Conservation (phyloP, 495 filamentous ascomycete species). For the Penicillium paradoxum region DNA sequence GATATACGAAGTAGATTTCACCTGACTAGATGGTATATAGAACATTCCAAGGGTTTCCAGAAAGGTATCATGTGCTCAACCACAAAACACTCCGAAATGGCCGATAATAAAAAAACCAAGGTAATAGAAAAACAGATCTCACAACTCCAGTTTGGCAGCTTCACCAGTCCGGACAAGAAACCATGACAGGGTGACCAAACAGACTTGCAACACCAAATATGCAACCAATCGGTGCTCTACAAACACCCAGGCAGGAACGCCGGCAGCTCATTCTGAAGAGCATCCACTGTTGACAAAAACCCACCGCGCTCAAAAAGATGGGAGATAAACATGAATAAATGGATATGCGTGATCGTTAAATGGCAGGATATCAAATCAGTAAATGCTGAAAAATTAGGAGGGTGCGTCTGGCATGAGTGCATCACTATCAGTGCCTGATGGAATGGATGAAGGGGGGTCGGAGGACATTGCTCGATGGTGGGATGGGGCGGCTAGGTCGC, state of each 20-base stretch:
- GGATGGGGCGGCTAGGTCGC: slow-evolving; percentile 6
- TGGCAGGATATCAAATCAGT: slow-evolving; percentile 14
- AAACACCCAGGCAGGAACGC: slow-evolving; percentile 8
- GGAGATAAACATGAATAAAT: slow-evolving; percentile 12
- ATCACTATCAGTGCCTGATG: slow-evolving; percentile 29
- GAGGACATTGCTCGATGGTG: slow-evolving; percentile 28
- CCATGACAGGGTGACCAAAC: slow-evolving; percentile 1
- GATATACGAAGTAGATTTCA: neutral
- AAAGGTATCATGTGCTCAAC: slow-evolving; percentile 8
- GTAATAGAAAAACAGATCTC: neutral
- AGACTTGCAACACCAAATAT: slow-evolving; percentile 20
- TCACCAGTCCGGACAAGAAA: neutral
- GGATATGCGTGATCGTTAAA: slow-evolving; percentile 27
- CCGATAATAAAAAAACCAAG: neutral
- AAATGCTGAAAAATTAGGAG: slow-evolving; percentile 18
- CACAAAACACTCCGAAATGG: slow-evolving; percentile 4
- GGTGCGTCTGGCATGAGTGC: slow-evolving; percentile 39
- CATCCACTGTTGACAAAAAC: slow-evolving; percentile 3
- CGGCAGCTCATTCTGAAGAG: slow-evolving; percentile 11
- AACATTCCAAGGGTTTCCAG: slow-evolving; percentile 3
- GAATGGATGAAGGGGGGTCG: slow-evolving; percentile 30
- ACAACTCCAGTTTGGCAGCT: slow-evolving; percentile 1
- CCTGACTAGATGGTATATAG: slow-evolving; percentile 3
- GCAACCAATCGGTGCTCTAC: slow-evolving; percentile 16
- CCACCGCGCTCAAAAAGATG: slow-evolving; percentile 15